phyloP scores from a whole-genome alignment of 2,329 filamentous ascomycete genomes.

The Colletotrichum cordylinicola region DNA sequence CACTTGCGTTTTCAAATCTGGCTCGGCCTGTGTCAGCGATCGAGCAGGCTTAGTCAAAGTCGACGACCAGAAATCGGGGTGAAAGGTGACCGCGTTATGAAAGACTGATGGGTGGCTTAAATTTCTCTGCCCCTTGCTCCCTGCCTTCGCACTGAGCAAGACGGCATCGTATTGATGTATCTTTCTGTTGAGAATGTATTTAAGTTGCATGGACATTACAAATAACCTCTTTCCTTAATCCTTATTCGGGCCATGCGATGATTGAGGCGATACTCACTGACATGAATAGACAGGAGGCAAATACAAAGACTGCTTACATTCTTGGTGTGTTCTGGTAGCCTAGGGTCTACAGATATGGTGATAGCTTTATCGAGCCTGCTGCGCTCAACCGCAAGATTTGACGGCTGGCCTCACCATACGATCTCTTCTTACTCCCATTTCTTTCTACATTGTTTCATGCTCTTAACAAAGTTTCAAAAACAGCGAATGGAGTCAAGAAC shows the following conservation, averaged over 20 bases:
- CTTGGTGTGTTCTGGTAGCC: not conserved
- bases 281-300: rapidly evolving
- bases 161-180: rapidly evolving
- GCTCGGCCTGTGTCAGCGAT: not conserved
- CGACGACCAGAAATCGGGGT: rapidly evolving
- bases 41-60: not conserved
- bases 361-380: not conserved
- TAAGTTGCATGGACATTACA: not conserved
- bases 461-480: not conserved
- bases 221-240: not conserved
- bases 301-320: not conserved
- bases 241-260: rapidly evolving
- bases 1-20: not conserved
- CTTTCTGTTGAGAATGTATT: not conserved
- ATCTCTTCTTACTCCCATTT: rapidly evolving
- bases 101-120: rapidly evolving
- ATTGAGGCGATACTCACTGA: rapidly evolving
- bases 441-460: not conserved
- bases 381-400: too few species aligned
- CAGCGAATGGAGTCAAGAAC: not conserved
- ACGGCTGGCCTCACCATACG: not conserved
- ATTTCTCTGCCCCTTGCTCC: not conserved
- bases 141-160: not conserved
- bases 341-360: rapidly evolving
- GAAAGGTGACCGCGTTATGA: not conserved